These are phyloP conservation scores for Cutaneotrichosporon cavernicola DNA, from an alignment of 1,284 basidiomycete species.

Conservation along the genomic window DNA sequence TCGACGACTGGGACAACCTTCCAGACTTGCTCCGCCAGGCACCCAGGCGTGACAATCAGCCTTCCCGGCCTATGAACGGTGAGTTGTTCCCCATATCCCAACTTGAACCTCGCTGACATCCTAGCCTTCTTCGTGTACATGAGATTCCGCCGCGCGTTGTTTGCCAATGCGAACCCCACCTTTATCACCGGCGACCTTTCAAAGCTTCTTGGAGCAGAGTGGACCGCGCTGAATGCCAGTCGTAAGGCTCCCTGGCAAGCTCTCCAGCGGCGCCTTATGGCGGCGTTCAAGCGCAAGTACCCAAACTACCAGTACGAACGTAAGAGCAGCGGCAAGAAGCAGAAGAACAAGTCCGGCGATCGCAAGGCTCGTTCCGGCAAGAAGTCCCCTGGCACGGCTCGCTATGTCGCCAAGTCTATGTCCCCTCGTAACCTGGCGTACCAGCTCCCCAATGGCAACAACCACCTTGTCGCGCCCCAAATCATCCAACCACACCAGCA, in stretches of 20 bases:
- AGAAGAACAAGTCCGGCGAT: slow-evolving; percentile 6
- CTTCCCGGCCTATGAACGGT: slow-evolving; percentile 28
- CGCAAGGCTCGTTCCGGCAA: too few relatives aligned
- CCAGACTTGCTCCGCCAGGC: slow-evolving; percentile 28
- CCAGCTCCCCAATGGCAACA: too few relatives aligned
- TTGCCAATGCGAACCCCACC: slow-evolving; percentile 24
- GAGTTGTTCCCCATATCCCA: slow-evolving; percentile 3
- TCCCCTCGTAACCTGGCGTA: too few relatives aligned
- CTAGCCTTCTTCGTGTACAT: slow-evolving; percentile 30
- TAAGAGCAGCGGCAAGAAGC: too few relatives aligned
- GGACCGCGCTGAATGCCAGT: slow-evolving; percentile 19
- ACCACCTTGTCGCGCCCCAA: too few relatives aligned
- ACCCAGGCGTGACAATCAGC: slow-evolving; percentile 18
- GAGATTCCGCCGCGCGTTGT: slow-evolving; percentile 24
- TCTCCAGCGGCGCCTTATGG: slow-evolving; percentile 25
- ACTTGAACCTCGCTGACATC: background rate
- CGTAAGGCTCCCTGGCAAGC: slow-evolving; percentile 26
- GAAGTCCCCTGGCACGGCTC: too few relatives aligned
- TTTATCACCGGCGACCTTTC: slow-evolving; percentile 26
- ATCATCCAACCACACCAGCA: too few relatives aligned
- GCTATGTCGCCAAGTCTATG: too few relatives aligned
- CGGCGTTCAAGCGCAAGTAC: slow-evolving; percentile 29
- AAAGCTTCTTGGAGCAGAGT: slow-evolving; percentile 27
- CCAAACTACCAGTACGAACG: slow-evolving; percentile 32
- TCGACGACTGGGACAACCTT: slow-evolving; percentile 27